A percentile compares a stretch with the other conserved stretches of the same genome.
phyloP scores from a whole-genome alignment of 192 early-diverging fungal species.

The Podochytrium sp. region DNA sequence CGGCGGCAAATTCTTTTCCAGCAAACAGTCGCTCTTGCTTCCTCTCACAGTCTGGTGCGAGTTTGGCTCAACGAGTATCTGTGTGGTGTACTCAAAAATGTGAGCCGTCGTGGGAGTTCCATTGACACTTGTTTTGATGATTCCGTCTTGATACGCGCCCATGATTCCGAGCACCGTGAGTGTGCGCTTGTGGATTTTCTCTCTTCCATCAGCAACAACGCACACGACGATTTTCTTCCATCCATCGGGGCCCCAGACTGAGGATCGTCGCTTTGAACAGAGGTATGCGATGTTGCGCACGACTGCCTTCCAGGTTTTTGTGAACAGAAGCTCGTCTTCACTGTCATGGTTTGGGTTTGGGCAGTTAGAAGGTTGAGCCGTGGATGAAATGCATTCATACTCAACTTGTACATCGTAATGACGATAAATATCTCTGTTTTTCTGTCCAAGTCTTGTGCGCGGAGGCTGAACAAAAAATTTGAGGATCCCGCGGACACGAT shows the following conservation, averaged over 20 bases:
- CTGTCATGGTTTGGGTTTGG: constrained; percentile 14
- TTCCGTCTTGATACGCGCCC: constrained; percentile 54
- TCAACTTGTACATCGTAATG: constrained; percentile 73
- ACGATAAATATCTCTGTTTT: constrained; percentile 88
- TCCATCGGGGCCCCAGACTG: constrained; percentile 63
- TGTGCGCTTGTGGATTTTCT: constrained; percentile 53
- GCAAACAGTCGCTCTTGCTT: background rate
- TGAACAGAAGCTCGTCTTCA: constrained; percentile 88
- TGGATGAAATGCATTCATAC: constrained; percentile 7
- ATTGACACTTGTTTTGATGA: constrained; percentile 61
- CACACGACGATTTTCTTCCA: constrained; percentile 59
- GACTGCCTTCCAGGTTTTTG: constrained; percentile 81
- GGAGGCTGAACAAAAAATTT: constrained; percentile 33
- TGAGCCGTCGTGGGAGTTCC: constrained; percentile 69
- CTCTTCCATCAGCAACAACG: constrained; percentile 51
- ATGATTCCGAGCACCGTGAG: constrained; percentile 69
- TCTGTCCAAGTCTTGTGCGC: constrained; percentile 66
- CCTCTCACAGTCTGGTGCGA: constrained; percentile 29
- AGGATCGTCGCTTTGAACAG: constrained; percentile 68
- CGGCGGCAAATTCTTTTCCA: constrained; percentile 51
- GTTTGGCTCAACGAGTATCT: constrained; percentile 67
- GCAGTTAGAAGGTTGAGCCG: background rate
- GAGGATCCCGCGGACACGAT: background rate
- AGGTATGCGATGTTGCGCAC: constrained; percentile 89
- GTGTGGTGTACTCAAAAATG: constrained; percentile 77